phyloP scores from a whole-genome alignment of 2,329 filamentous ascomycete genomes.

The Rhynchosporium agropyri region DNA sequence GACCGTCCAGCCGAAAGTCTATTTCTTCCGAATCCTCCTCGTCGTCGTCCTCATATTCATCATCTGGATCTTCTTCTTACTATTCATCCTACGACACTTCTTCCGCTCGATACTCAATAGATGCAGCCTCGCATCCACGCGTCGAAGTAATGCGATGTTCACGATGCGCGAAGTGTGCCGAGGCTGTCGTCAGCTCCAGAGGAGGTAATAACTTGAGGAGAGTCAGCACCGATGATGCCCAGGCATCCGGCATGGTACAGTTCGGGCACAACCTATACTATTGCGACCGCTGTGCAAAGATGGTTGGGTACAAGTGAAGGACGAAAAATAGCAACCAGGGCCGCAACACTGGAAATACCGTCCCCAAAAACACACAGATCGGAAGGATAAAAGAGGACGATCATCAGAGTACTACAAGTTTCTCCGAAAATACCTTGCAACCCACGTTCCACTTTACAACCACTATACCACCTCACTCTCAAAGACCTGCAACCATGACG shows the following conservation, averaged over 20 bases:
- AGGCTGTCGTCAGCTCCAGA: conserved; percentile 52
- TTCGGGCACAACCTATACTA: conserved; percentile 69
- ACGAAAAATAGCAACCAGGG: neutral
- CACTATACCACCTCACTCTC: neutral
- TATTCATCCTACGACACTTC: conserved; percentile 29
- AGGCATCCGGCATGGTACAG: conserved; percentile 63
- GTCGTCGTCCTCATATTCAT: conserved; percentile 22
- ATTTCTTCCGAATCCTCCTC: conserved; percentile 32
- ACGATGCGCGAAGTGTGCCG: conserved; percentile 61
- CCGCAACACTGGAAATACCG: neutral
- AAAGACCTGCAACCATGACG: neutral
- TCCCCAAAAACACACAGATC: neutral
- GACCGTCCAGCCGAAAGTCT: conserved; percentile 26
- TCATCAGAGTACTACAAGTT: neutral
- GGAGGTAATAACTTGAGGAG: conserved; percentile 25
- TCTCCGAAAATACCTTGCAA: neutral
- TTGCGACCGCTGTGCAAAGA: conserved; percentile 64
- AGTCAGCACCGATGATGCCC: conserved; percentile 56
- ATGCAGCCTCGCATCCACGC: conserved; percentile 29
- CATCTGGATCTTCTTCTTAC: conserved; percentile 23
- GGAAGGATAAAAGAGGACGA: conserved; percentile 4
- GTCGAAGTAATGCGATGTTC: conserved; percentile 65
- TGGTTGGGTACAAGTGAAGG: conserved; percentile 63
- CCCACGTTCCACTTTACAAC: neutral
- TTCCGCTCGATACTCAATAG: conserved; percentile 28